Evolutionary conservation across 208 protist genomes (phyloP), one percentile per base, ranked within the genome.

Genomic region (Wallacemonas rigidus): DNA sequence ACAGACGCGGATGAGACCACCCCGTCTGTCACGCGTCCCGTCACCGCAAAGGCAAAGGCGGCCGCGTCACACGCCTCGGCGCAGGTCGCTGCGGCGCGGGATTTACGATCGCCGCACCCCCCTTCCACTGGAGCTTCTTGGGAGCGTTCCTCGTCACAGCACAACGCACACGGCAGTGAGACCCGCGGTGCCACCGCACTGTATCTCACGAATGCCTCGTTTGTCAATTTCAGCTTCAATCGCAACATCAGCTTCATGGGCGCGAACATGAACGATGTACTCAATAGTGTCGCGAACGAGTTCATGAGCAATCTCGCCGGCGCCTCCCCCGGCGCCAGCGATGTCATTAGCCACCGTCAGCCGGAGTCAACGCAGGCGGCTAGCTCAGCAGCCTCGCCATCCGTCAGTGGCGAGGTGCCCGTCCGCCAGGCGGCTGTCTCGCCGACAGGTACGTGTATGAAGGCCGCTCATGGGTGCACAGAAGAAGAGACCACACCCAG

Each of bases 281-380:
- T 90, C 17, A 77, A 77, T 67, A 79, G 76, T 71, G 86, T 81
- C 3, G 86, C 86, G 6, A 90, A 88, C 76, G 86, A 88, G 64
- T 83, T 87, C 53, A 57, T 90, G 26, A 70, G 67, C 69, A 78
- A 69, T 54, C 69, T 89, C 26, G 60, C 58, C 38, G 68, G 45
- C 58, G 39, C 43, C 57, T 3, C 51, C n/a, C 44, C 47, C 12
- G 58, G 6, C 4, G 35, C 2, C 6, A 45, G 53, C 9, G 41
- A 38, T 3, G 6, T 4, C 44, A 43, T 12, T n/a, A 65, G n/a
- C 4, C 60, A 65, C 43, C 6, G 60, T 17, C 54, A 65, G 14
- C 55, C 3, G n/a, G 58, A 8, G 47, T 56, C 63, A 35, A 35
- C n/a, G 15, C 17, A 41, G 7, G 56, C 6, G 8, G 38, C 38